Evolutionary conservation across 2,329 filamentous ascomycete species (phyloP), one percentile per base, ranked within the genome.

Genomic region (Talaromyces piceae): DNA sequence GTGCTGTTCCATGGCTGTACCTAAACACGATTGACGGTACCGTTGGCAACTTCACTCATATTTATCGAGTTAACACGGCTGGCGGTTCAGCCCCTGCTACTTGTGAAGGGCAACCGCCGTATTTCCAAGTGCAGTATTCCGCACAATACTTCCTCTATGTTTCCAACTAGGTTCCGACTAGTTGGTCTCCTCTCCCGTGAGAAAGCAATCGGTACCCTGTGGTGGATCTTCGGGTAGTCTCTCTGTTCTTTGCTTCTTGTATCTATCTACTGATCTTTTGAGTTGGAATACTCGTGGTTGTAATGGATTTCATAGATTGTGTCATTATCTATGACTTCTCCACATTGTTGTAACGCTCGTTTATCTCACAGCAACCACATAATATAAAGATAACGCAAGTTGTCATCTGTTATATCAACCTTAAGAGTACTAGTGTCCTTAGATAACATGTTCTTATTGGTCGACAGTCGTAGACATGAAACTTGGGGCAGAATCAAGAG

Each of bases 11-110:
- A 0, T 96, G 91, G 90, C 75, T 97, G 56, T 87, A 86, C 66
- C 78, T 96, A 5, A 66, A 65, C 4, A 62, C 68, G 4, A 73
- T 77, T 22, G 65, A 70, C 43, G 78, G 75, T 26, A 78, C 78
- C n/a, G 84, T 81, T 1, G 80, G 80, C 2, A 72, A 75, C 41
- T 80, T 88, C 58, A 80, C 83, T 65, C 82, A 89, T 65, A 84
- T 95, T 22, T 97, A 91, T 71, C 81, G 91, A 11, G 73, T 96
- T 41, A 79, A 87, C 61, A 97, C 91, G 9, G 89, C 86, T 1
- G 91, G 90, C 23, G 91, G 91, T 9, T 80, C 78, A 44, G 72
- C 89, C 2, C 91, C 91, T 0, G 73, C 79, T 23, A 87, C 82
- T 0, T 97, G 91, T 66, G 66, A 78, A 28, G 86, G 82, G 9